Conservation (phyloP, 2,329 filamentous ascomycete species). For the Davidsoniella neocaledoniae region DNA sequence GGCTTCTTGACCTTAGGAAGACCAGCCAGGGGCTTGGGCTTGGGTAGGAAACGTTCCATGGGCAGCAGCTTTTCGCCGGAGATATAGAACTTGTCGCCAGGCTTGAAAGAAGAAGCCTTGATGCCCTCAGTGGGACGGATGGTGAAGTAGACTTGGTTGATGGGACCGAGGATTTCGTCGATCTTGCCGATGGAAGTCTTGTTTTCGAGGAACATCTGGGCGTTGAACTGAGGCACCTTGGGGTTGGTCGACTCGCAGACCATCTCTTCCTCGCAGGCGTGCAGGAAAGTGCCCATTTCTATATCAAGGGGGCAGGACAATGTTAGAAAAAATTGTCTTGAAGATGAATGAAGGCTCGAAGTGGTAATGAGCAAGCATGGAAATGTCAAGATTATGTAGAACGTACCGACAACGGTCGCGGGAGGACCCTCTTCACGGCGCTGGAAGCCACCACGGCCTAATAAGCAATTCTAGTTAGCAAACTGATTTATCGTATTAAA, state of each 20-base stretch:
- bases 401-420: slow-evolving; percentile 22
- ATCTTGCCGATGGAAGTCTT: slow-evolving; percentile 94
- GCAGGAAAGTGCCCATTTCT: slow-evolving; percentile 91
- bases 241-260: slow-evolving; percentile 89
- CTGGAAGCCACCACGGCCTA: slow-evolving; percentile 23
- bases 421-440: slow-evolving; percentile 25
- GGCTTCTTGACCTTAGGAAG: slow-evolving; percentile 42
- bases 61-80: slow-evolving; percentile 86
- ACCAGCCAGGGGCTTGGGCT: slow-evolving; percentile 61
- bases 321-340: background rate
- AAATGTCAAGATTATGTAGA: background rate
- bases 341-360: background rate
- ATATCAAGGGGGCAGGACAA: background rate
- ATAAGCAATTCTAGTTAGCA: slow-evolving; percentile 4
- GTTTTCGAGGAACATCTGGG: slow-evolving; percentile 96
- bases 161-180: slow-evolving; percentile 91
- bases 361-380: background rate
- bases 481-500: background rate
- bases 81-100: slow-evolving; percentile 95
- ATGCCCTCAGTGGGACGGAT: slow-evolving; percentile 96
- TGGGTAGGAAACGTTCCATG: slow-evolving; percentile 89
- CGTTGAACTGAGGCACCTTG: slow-evolving; percentile 98
- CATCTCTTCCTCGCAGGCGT: slow-evolving; percentile 94
- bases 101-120: slow-evolving; percentile 84
- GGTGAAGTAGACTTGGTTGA: slow-evolving; percentile 97